These are phyloP conservation scores for Gamsiella multidivaricata DNA, from an alignment of 192 early-diverging fungal species.

Conservation along the genomic window DNA sequence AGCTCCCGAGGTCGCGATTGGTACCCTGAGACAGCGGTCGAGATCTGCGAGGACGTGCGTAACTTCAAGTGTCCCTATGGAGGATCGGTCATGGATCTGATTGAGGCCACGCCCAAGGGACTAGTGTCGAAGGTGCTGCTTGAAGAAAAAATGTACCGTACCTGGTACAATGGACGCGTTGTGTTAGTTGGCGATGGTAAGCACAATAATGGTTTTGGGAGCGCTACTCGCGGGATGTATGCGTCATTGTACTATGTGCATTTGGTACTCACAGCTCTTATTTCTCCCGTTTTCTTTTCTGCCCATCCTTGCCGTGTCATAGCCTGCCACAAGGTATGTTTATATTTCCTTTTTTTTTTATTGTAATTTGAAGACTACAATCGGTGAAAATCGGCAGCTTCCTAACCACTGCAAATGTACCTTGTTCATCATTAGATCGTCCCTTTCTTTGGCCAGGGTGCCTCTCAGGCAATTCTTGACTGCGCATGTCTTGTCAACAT, in stretches of 20 bases:
- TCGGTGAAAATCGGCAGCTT: background rate
- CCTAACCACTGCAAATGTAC: background rate
- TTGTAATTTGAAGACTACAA: background rate
- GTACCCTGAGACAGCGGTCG: conserved; percentile 48
- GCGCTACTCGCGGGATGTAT: too few species aligned
- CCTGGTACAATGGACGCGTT: conserved; percentile 48
- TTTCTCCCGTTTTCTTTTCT: background rate
- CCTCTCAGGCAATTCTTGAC: conserved; percentile 45
- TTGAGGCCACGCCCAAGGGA: conserved; percentile 45
- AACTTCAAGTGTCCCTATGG: conserved; percentile 52
- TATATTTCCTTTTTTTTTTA: background rate
- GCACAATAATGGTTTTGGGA: too few species aligned
- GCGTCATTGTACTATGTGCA: too few species aligned
- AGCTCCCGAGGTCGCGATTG: conserved; percentile 29
- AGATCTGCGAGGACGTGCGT: conserved; percentile 53
- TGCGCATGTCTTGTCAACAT: conserved; percentile 37
- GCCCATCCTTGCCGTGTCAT: background rate
- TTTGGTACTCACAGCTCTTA: background rate
- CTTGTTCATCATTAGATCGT: conserved; percentile 28
- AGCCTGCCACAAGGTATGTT: conserved; percentile 40
- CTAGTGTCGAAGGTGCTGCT: conserved; percentile 40
- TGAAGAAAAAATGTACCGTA: conserved; percentile 48
- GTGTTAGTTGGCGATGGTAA: conserved; percentile 49
- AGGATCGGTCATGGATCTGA: conserved; percentile 51
- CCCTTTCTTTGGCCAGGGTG: conserved; percentile 51